Conservation (phyloP, 2,329 filamentous ascomycete species). For the Emmonsiellopsis sp. region DNA sequence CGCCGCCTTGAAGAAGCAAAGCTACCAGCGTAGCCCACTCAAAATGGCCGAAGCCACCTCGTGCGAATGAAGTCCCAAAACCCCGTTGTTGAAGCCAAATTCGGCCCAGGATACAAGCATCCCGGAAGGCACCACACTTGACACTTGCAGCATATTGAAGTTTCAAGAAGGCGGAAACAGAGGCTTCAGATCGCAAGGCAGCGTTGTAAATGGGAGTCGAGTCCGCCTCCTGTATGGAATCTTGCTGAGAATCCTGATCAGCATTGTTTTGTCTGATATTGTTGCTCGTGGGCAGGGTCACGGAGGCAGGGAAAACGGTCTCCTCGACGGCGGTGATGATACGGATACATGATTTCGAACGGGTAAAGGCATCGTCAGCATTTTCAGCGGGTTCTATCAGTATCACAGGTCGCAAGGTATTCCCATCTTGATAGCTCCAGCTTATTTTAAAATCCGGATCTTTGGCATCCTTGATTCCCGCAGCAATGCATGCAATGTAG, state of each 20-base stretch:
- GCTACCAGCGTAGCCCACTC: conserved; percentile 81
- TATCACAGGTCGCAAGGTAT: conserved; percentile 64
- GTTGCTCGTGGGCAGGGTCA: conserved; percentile 61
- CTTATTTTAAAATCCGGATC: conserved; percentile 47
- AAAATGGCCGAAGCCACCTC: conserved; percentile 84
- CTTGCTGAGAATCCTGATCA: conserved; percentile 33
- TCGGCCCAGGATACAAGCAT: conserved; percentile 77
- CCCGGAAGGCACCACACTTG: conserved; percentile 63
- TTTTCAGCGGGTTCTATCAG: conserved; percentile 31
- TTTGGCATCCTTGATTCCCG: conserved; percentile 54
- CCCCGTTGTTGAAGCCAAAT: conserved; percentile 86
- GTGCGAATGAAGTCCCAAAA: conserved; percentile 58
- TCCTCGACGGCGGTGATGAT: conserved; percentile 68
- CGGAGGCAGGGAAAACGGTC: conserved; percentile 59
- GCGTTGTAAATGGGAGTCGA: conserved; percentile 85
- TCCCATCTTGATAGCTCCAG: conserved; percentile 63
- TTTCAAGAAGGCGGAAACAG: conserved; percentile 65
- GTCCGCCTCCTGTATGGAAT: background rate
- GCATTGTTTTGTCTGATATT: conserved; percentile 53
- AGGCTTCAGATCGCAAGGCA: conserved; percentile 67
- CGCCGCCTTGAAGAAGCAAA: conserved; percentile 69
- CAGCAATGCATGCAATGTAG: conserved; percentile 75
- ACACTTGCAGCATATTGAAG: conserved; percentile 61
- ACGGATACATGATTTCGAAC: conserved; percentile 52
- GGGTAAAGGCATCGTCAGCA: conserved; percentile 28